These are phyloP conservation scores for Zygnema cylindricum DNA, from an alignment of 139 green algal genomes.

Conservation along the genomic window DNA sequence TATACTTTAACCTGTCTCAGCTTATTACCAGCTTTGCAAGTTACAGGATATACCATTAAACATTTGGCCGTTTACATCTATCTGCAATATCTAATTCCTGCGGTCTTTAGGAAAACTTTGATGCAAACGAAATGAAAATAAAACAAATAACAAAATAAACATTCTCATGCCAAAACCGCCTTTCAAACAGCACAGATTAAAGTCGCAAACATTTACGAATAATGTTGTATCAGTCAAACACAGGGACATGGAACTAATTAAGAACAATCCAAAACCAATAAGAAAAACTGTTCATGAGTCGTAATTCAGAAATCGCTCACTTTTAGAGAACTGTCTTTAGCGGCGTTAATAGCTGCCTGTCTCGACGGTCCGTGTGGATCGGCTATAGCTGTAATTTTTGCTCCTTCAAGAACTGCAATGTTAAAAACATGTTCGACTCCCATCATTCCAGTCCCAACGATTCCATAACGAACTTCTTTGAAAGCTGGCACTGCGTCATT, in stretches of 20 bases:
- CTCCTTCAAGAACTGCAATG: slow-evolving; percentile 19
- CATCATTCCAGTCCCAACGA: slow-evolving; percentile 66
- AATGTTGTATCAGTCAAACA: not conserved
- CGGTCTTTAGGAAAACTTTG: too few species aligned
- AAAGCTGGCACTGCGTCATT: not conserved
- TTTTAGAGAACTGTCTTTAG: not conserved
- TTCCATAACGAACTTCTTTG: slow-evolving; percentile 22
- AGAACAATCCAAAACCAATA: not conserved
- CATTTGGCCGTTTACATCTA: too few species aligned
- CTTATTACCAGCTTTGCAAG: too few species aligned
- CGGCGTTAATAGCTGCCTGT: not conserved
- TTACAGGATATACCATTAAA: too few species aligned
- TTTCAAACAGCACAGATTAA: not conserved
- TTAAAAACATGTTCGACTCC: slow-evolving; percentile 50
- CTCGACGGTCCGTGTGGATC: slow-evolving; percentile 41
- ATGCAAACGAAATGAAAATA: too few species aligned
- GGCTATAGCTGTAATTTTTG: slow-evolving; percentile 15
- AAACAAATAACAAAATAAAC: too few species aligned
- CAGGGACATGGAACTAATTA: not conserved
- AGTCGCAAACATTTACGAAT: not conserved
- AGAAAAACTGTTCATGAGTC: not conserved
- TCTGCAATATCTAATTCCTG: too few species aligned
- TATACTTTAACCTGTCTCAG: not conserved
- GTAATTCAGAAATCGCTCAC: not conserved
- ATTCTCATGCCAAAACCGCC: not conserved